Conservation (phyloP, 495 filamentous ascomycete species). For the Amphirosellinia nigrospora region DNA sequence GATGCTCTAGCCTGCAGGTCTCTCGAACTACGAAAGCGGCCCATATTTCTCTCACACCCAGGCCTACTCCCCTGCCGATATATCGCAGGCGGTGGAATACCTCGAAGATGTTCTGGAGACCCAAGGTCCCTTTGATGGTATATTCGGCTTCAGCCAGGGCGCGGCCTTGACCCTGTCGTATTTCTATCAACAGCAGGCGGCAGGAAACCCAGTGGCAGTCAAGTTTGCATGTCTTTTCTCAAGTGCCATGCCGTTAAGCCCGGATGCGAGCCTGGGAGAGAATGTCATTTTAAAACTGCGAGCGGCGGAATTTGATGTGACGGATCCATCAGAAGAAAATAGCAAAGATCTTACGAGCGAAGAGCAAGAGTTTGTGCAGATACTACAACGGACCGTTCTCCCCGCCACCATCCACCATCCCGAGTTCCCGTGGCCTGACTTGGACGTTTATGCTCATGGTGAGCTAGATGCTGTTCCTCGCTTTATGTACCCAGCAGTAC, state of each 20-base stretch:
- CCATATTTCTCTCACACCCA: slow-evolving; percentile 17
- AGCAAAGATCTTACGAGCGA: background rate
- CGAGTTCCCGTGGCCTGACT: background rate
- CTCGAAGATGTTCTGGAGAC: slow-evolving; percentile 27
- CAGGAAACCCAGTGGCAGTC: background rate
- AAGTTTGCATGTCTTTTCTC: slow-evolving; percentile 10
- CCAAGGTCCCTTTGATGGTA: slow-evolving; percentile 46
- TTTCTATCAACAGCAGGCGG: slow-evolving; percentile 12
- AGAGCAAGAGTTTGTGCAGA: background rate
- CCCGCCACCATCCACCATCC: background rate
- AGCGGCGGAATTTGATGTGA: background rate
- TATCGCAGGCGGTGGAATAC: slow-evolving; percentile 18
- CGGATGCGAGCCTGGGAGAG: background rate
- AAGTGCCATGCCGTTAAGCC: background rate
- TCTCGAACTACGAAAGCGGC: background rate
- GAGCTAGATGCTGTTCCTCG: slow-evolving; percentile 1
- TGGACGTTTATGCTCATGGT: background rate
- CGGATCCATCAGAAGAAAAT: background rate
- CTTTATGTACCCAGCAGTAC: background rate
- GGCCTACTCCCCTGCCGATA: slow-evolving; percentile 12
- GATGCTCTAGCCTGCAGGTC: background rate
- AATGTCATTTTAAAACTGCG: background rate
- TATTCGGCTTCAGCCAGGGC: slow-evolving; percentile 49
- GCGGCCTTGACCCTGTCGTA: slow-evolving; percentile 37
- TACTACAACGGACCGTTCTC: background rate